Evolutionary conservation across 805 yeast genomes (phyloP).

Genomic region (Ogataea pignaliae): DNA sequence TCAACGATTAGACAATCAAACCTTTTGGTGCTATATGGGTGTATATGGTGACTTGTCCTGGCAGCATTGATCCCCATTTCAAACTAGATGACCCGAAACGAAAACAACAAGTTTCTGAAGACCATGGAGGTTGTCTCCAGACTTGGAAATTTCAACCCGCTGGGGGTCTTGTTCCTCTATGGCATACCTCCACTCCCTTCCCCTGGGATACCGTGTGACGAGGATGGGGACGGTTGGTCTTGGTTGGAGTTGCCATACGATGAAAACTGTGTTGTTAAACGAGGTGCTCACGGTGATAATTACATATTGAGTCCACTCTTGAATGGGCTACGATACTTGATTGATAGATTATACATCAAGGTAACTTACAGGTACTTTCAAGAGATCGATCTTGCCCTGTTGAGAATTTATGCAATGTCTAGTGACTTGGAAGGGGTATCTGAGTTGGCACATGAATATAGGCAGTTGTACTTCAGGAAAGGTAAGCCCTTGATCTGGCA

Average conservation of each 20-base stretch:
- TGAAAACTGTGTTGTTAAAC: slow-evolving; percentile 6
- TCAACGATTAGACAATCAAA: too few species aligned
- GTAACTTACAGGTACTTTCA: slow-evolving; percentile 38
- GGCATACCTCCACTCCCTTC: slow-evolving; percentile 38
- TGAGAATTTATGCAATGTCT: slow-evolving; percentile 48
- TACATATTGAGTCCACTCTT: slow-evolving; percentile 19
- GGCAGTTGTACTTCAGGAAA: slow-evolving; percentile 29
- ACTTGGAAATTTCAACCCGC: slow-evolving; percentile 34
- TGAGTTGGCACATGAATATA: slow-evolving; percentile 31
- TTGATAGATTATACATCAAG: slow-evolving; percentile 35
- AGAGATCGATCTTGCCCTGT: slow-evolving; percentile 18
- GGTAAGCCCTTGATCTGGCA: slow-evolving; percentile 33
- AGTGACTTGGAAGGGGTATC: slow-evolving; percentile 34
- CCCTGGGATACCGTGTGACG: slow-evolving; percentile 24
- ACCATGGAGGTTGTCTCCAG: slow-evolving; percentile 34
- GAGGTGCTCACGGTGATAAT: not conserved
- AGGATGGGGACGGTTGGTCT: slow-evolving; percentile 44
- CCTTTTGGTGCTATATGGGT: not conserved
- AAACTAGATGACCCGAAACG: not conserved
- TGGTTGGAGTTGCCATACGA: slow-evolving; percentile 50
- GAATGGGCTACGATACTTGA: slow-evolving; percentile 39
- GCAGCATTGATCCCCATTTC: slow-evolving; percentile 6
- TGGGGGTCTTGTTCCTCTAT: slow-evolving; percentile 46
- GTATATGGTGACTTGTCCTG: slow-evolving; percentile 9
- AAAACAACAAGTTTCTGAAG: slow-evolving; percentile 3